Conservation (phyloP, 352 stramenopile species). For the Globisporangium megalacanthum region DNA sequence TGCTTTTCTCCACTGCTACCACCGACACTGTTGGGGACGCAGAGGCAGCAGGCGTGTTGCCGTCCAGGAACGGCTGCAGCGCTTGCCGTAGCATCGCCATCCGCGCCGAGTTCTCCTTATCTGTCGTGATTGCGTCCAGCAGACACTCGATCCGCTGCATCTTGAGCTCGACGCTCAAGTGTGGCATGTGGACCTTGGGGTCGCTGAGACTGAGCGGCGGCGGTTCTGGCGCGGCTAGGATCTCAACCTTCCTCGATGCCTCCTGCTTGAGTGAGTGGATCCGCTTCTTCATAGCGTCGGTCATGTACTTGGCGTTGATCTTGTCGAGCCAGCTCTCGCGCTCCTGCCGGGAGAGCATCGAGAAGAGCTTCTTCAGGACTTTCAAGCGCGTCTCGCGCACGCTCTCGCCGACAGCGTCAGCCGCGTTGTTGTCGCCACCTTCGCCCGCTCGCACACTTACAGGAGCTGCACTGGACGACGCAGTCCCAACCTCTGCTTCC, state of each 20-base stretch:
- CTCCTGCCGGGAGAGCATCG: conserved; percentile 49
- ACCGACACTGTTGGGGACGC: conserved; percentile 9
- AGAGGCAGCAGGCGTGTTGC: conserved; percentile 14
- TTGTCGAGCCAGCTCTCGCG: conserved; percentile 45
- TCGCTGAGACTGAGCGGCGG: conserved; percentile 25
- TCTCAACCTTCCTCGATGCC: conserved; percentile 5
- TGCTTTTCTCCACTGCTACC: conserved; percentile 19
- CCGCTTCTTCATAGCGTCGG: conserved; percentile 28
- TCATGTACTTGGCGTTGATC: conserved; percentile 38
- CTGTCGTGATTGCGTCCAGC: conserved; percentile 28
- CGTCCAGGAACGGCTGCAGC: conserved; percentile 42
- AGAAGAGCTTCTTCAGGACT: conserved; percentile 50
- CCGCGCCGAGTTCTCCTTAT: conserved; percentile 38
- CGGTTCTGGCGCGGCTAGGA: conserved; percentile 3
- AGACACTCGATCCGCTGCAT: conserved; percentile 57
- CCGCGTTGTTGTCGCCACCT: conserved; percentile 1
- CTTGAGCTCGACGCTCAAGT: conserved; percentile 52
- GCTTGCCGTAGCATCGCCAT: conserved; percentile 42
- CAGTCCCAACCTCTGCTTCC: conserved; percentile 11
- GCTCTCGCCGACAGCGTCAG: conserved; percentile 11
- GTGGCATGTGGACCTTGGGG: conserved; percentile 18
- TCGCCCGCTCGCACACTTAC: background rate
- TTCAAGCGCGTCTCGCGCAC: conserved; percentile 30
- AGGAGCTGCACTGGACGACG: background rate
- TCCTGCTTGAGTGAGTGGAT: conserved; percentile 16